Percentiles rank a stretch among this genome's conserved stretches.
phyloP scores from a whole-genome alignment of 2,329 filamentous ascomycete genomes.

The Pyrenophora graminea region DNA sequence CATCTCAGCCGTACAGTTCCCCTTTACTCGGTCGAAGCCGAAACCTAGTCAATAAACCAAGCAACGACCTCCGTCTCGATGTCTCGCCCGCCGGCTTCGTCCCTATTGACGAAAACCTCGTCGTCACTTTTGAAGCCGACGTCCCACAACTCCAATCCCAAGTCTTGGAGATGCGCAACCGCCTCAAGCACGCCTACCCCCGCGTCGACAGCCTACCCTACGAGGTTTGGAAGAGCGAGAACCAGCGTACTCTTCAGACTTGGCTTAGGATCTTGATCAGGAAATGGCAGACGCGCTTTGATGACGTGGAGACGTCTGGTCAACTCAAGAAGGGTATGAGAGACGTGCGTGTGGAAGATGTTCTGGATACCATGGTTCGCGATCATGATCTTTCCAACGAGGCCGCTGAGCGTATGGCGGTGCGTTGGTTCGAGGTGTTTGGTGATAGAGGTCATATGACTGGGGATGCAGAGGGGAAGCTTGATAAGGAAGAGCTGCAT shows the following conservation, averaged over 20 bases:
- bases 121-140: slow-evolving; percentile 20
- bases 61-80: slow-evolving; percentile 15
- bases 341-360: slow-evolving; percentile 16
- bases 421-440: slow-evolving; percentile 27
- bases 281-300: slow-evolving; percentile 30
- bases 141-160: slow-evolving; percentile 26
- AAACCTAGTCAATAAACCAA: not conserved
- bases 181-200: slow-evolving; percentile 29
- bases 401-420: slow-evolving; percentile 32
- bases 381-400: slow-evolving; percentile 30
- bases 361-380: slow-evolving; percentile 31
- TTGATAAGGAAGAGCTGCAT: slow-evolving; percentile 27
- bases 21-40: too few relatives aligned
- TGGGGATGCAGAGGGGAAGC: slow-evolving; percentile 7
- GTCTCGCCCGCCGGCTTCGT: slow-evolving; percentile 14
- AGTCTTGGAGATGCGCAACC: slow-evolving; percentile 22
- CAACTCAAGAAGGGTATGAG: not conserved
- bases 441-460: slow-evolving; percentile 2
- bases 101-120: slow-evolving; percentile 26
- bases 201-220: slow-evolving; percentile 33
- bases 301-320: slow-evolving; percentile 9
- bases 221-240: slow-evolving; percentile 27
- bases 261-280: slow-evolving; percentile 35
- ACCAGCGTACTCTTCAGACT: slow-evolving; percentile 25
- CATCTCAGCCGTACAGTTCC: too few relatives aligned